Evolutionary conservation across 176 grass and related monocot species (phyloP).

Genomic region (Echinochloa phyllopogon): DNA sequence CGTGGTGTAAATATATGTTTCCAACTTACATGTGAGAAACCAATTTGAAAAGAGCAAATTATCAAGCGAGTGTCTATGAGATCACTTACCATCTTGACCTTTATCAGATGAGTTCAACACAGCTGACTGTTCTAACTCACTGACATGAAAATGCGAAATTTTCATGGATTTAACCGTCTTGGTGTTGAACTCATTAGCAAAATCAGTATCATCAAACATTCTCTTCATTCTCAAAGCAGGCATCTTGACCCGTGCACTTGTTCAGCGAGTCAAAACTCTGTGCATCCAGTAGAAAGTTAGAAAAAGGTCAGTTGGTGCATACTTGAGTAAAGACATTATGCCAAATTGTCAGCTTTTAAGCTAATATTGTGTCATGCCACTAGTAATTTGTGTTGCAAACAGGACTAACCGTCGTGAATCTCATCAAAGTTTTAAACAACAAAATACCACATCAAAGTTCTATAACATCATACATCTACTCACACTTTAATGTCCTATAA

Average conservation of each 20-base stretch:
- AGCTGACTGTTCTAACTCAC: constrained; percentile 42
- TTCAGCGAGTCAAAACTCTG: constrained; percentile 18
- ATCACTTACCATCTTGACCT: constrained; percentile 55
- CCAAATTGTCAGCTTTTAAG: constrained; percentile 1
- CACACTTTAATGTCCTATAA: constrained; percentile 1
- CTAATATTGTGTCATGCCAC: background rate
- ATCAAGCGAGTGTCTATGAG: background rate
- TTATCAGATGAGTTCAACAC: constrained; percentile 44
- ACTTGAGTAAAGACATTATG: constrained; percentile 2
- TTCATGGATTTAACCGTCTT: constrained; percentile 48
- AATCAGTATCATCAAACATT: constrained; percentile 43
- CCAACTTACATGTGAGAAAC: background rate
- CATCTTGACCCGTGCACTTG: constrained; percentile 51
- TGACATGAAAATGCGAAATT: constrained; percentile 44
- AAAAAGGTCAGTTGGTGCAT: background rate
- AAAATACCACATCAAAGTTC: background rate
- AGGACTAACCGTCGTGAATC: background rate
- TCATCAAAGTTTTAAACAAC: constrained; percentile 1
- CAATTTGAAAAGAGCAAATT: background rate
- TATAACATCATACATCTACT: background rate
- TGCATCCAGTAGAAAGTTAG: constrained; percentile 30
- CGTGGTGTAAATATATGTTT: background rate
- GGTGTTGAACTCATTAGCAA: constrained; percentile 41
- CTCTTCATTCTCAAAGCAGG: constrained; percentile 77
- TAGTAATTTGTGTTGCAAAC: background rate